Conservation (phyloP, 805 yeast species). For the Metschnikowia shivogae region DNA sequence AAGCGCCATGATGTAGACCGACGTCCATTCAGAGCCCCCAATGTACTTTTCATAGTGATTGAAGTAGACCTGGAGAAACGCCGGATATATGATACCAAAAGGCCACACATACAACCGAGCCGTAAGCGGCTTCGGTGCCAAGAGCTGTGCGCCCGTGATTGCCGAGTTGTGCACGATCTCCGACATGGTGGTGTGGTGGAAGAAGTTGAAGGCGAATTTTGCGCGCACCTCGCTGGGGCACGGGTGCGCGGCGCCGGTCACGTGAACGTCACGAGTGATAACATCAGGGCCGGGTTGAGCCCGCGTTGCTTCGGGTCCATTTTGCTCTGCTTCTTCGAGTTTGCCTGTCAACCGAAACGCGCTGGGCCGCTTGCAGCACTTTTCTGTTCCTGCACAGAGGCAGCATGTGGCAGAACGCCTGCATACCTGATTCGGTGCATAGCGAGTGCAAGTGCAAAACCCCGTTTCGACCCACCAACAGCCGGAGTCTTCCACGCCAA, state of each 20-base stretch:
- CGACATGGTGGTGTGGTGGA: conserved; percentile 21
- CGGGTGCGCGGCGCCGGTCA: background rate
- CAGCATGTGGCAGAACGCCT: too few relatives aligned
- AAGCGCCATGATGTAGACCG: conserved; percentile 74
- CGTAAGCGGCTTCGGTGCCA: conserved; percentile 59
- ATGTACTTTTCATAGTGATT: conserved; percentile 75
- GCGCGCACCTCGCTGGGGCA: background rate
- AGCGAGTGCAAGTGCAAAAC: too few relatives aligned
- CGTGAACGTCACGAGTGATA: background rate
- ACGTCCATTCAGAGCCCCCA: conserved; percentile 93
- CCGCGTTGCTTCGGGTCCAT: background rate
- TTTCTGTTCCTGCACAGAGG: too few relatives aligned
- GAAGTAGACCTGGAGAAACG: conserved; percentile 60
- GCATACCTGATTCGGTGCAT: too few relatives aligned
- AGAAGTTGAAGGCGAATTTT: conserved; percentile 2
- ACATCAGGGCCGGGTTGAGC: background rate
- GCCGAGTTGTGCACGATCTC: conserved; percentile 65
- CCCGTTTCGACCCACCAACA: too few relatives aligned
- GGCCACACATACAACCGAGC: conserved; percentile 81
- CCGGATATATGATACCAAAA: conserved; percentile 72
- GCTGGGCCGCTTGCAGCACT: too few relatives aligned
- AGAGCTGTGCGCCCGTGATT: conserved; percentile 65
- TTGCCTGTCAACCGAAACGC: too few relatives aligned
- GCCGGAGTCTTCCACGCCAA: too few relatives aligned
- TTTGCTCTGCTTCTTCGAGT: background rate